phyloP scores from a whole-genome alignment of 2,329 filamentous ascomycete genomes.

The Biscogniauxia marginata region DNA sequence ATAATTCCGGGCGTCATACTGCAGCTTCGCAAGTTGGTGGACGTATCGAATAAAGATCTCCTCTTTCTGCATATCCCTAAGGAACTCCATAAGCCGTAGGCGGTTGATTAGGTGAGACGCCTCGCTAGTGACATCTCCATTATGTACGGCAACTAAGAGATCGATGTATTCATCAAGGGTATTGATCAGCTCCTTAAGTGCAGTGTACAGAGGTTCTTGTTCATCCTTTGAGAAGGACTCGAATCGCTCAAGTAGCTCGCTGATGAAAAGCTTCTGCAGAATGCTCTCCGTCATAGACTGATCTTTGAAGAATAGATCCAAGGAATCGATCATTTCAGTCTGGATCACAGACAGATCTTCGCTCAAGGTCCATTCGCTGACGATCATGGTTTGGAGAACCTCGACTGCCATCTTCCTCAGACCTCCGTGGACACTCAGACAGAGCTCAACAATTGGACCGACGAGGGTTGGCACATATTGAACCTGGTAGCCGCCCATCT shows the following conservation, averaged over 20 bases:
- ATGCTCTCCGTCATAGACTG: conserved; percentile 86
- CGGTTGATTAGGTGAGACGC: conserved; percentile 84
- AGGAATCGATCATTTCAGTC: conserved; percentile 92
- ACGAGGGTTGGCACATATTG: conserved; percentile 95
- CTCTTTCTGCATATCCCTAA: conserved; percentile 94
- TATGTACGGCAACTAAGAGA: conserved; percentile 85
- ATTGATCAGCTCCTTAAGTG: conserved; percentile 74
- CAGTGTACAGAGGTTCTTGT: conserved; percentile 72
- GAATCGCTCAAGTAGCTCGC: conserved; percentile 80
- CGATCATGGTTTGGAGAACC: conserved; percentile 95
- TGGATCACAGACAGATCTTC: conserved; percentile 89
- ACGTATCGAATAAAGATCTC: conserved; percentile 97
- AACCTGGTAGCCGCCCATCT: conserved; percentile 95
- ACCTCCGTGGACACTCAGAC: conserved; percentile 91
- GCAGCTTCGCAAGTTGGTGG: conserved; percentile 80
- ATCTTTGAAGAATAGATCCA: conserved; percentile 87
- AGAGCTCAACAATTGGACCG: conserved; percentile 87
- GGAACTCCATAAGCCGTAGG: conserved; percentile 88
- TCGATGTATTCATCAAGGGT: conserved; percentile 91
- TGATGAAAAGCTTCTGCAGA: conserved; percentile 87
- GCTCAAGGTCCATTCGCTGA: conserved; percentile 95
- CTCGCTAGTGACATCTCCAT: conserved; percentile 69
- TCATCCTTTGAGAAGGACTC: conserved; percentile 63
- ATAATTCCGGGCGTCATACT: conserved; percentile 72
- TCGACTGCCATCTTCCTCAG: conserved; percentile 87